These are phyloP conservation scores for rapeseed (Brassica napus) DNA, from an alignment of 345 rosid genomes.

Conservation along the genomic window DNA sequence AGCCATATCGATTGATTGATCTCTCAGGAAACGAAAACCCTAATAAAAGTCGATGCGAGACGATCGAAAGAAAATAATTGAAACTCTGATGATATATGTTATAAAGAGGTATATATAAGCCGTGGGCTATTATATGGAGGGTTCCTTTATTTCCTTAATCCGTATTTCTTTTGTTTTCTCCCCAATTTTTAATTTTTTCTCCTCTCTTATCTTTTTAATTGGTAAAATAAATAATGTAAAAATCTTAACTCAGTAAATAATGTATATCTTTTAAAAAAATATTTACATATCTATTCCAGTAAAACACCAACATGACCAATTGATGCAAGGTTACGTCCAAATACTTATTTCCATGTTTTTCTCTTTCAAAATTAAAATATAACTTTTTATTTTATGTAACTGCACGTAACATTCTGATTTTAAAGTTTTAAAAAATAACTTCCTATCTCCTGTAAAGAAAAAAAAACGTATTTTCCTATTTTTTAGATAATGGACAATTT, in stretches of 20 bases:
- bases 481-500: no score
- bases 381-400: no score
- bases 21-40: constrained; percentile 14
- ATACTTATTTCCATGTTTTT: no score
- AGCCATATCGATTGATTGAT: constrained; percentile 56
- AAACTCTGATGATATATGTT: background rate
- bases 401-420: no score
- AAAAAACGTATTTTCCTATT: no score
- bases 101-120: background rate
- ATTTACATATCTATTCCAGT: no score
- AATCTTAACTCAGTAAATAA: background rate
- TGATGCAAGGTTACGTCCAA: no score
- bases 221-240: background rate
- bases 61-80: background rate
- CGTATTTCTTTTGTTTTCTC: background rate
- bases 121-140: background rate
- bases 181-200: background rate
- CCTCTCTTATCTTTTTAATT: background rate
- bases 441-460: no score
- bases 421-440: no score
- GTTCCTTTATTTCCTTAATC: background rate
- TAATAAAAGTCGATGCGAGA: background rate
- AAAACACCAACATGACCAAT: no score
- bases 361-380: no score
- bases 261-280: background rate